These are phyloP conservation scores for Backusella circina DNA, from an alignment of 192 early-diverging fungal genomes.

Conservation along the genomic window DNA sequence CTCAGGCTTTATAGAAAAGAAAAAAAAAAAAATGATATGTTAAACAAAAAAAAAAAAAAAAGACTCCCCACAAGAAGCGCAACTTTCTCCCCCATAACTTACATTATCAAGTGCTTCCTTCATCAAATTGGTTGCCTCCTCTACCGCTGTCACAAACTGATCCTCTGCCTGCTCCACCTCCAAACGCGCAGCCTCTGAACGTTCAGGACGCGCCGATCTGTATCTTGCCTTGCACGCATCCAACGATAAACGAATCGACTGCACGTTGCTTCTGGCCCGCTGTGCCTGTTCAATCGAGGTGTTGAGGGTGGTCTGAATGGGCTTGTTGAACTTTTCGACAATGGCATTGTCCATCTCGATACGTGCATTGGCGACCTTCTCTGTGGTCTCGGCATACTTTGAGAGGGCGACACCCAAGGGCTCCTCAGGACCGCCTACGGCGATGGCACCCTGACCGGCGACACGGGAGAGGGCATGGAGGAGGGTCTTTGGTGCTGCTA, in stretches of 20 bases:
- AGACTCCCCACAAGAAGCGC: background rate
- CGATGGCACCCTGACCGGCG: conserved; percentile 60
- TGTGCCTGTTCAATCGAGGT: conserved; percentile 75
- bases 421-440: conserved; percentile 68
- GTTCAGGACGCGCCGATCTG: conserved; percentile 66
- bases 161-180: conserved; percentile 95
- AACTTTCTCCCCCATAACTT: conserved; percentile 8
- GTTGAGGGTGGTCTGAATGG: conserved; percentile 68
- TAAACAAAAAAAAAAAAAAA: background rate
- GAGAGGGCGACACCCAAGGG: conserved; percentile 83
- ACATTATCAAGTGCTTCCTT: conserved; percentile 83
- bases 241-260: conserved; percentile 74
- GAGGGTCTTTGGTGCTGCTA: conserved; percentile 60
- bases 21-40: conserved; percentile 7
- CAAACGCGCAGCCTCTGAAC: conserved; percentile 66
- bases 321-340: conserved; percentile 69
- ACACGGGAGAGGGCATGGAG: conserved; percentile 76
- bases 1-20: conserved; percentile 68
- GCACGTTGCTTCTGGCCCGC: conserved; percentile 85
- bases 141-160: conserved; percentile 91
- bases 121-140: conserved; percentile 95
- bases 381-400: conserved; percentile 83
- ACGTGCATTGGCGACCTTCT: conserved; percentile 80
- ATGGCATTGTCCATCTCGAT: conserved; percentile 74
- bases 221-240: conserved; percentile 84